Base-by-base conservation (phyloP, 176 grass and related monocot species). In the Tuctoria greenei region DNA sequence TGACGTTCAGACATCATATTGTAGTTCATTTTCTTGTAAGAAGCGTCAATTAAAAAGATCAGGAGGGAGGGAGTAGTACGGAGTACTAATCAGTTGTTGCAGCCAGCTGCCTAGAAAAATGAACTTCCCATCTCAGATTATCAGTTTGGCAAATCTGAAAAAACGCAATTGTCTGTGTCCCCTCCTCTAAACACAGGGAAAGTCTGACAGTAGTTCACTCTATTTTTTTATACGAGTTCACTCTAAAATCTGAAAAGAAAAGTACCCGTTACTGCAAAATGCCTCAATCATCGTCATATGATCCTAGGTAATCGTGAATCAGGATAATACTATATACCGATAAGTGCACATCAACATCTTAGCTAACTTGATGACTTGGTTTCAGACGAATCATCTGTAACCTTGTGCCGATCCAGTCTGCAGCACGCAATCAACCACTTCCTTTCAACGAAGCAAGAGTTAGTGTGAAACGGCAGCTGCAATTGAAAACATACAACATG, bases 271-370 rank as follows among this genome's bases (percentile, higher is more conserved):
- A 62, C 42, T n/a, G 55, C 4, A 71, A 37, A 18, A 10, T n/a
- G 50, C 6, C 25, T 43, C 67, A 13, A 61, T 62, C 67, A 72
- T 65, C 72, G 34, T 66, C 73, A 25, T 35, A 28, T 36, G 10
- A 34, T 78, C 64, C n/a, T 60, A 77, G 41, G 26, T 61, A 77
- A 21, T 7, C 26, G 13, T 18, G 37, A 40, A 31, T 8, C 34
- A 37, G 4, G 37, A 18, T 65, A 76, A 14, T 11, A 54, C 18
- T 31, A 40, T 51, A 44, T 51, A 17, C 23, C n/a, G n/a, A n/a
- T n/a, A n/a, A 14, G 43, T 9, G 20, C 42, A 26, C 17, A 64
- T 27, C 39, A 8, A 25, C 2, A 60, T 66, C 34, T 28, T 9
- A 27, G 17, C 25, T 25, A 58, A 6, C 26, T 10, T 62, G 66